These are phyloP conservation scores for Berberis vulgaris DNA, from an alignment of 164 flowering plant genomes.

Conservation along the genomic window DNA sequence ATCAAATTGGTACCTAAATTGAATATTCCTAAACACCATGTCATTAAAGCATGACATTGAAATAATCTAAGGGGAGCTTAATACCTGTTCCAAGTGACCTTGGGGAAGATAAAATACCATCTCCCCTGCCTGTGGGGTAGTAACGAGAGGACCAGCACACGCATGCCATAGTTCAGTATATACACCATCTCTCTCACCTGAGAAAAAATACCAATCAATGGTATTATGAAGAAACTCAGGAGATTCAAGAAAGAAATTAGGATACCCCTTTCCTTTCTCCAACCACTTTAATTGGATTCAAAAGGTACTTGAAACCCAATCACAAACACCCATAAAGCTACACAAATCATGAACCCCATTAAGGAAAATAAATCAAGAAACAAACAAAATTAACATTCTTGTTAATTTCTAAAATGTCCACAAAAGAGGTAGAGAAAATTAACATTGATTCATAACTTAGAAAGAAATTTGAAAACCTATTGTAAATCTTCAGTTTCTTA, in stretches of 20 bases:
- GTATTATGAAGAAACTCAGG: not conserved
- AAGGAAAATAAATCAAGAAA: too few species aligned
- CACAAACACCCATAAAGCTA: too few species aligned
- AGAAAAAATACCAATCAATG: not conserved
- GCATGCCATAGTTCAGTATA: constrained; percentile 44
- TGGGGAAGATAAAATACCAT: constrained; percentile 59
- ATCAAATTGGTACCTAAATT: too few species aligned
- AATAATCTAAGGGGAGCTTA: constrained; percentile 1
- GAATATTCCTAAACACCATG: not conserved
- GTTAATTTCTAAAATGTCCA: too few species aligned
- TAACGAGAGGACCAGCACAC: constrained; percentile 48
- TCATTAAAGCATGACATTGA: too few species aligned
- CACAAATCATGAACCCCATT: too few species aligned
- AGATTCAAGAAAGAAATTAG: not conserved
- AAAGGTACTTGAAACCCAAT: too few species aligned
- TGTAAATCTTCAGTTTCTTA: not conserved
- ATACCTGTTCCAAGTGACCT: constrained; percentile 64
- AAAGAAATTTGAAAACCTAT: not conserved
- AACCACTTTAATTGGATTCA: not conserved
- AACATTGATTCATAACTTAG: too few species aligned
- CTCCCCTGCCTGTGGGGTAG: constrained; percentile 38
- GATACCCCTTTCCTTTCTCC: not conserved
- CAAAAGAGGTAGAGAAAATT: too few species aligned
- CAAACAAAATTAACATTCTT: too few species aligned
- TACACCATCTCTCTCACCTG: constrained; percentile 22